phyloP scores from a whole-genome alignment of 805 yeast species.

The Tetrapisispora arboricola region DNA sequence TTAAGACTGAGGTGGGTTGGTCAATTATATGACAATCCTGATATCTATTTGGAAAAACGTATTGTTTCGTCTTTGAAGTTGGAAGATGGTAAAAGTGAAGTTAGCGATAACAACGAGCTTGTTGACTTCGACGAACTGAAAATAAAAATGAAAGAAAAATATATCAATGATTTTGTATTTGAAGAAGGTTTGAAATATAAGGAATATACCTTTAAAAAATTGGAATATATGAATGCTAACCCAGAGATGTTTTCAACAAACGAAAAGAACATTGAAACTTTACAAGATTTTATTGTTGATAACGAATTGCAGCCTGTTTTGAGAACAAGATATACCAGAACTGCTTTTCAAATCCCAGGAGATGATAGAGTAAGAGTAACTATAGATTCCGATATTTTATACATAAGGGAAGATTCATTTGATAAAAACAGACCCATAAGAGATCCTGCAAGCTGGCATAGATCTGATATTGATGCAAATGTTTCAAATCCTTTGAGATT shows the following conservation, averaged over 20 bases:
- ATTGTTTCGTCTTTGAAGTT: constrained; percentile 39
- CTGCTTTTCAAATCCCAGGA: constrained; percentile 97
- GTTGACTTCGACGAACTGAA: constrained; percentile 55
- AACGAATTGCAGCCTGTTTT: constrained; percentile 72
- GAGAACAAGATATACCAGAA: constrained; percentile 78
- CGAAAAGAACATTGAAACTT: constrained; percentile 44
- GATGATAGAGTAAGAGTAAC: constrained; percentile 86
- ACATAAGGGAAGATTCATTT: constrained; percentile 84
- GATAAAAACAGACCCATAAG: constrained; percentile 81
- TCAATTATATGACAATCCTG: constrained; percentile 63
- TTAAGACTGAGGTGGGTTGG: constrained; percentile 90
- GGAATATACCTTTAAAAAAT: constrained; percentile 47
- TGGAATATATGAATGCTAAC: constrained; percentile 52
- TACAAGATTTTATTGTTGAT: constrained; percentile 53
- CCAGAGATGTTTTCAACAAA: constrained; percentile 41
- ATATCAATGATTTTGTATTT: constrained; percentile 60
- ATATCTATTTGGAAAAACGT: constrained; percentile 72
- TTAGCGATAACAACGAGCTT: constrained; percentile 20
- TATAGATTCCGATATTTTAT: constrained; percentile 79
- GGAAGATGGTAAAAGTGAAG: constrained; percentile 19
- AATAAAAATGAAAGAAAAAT: constrained; percentile 68
- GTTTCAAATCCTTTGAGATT: constrained; percentile 58
- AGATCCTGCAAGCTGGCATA: constrained; percentile 83
- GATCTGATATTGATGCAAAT: constrained; percentile 78
- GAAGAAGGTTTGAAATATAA: constrained; percentile 36